A percentile compares a stretch with the other conserved stretches of the same genome.
These are phyloP conservation scores for Plenodomus tracheiphilus DNA, from an alignment of 2,329 filamentous ascomycete genomes.

Conservation along the genomic window DNA sequence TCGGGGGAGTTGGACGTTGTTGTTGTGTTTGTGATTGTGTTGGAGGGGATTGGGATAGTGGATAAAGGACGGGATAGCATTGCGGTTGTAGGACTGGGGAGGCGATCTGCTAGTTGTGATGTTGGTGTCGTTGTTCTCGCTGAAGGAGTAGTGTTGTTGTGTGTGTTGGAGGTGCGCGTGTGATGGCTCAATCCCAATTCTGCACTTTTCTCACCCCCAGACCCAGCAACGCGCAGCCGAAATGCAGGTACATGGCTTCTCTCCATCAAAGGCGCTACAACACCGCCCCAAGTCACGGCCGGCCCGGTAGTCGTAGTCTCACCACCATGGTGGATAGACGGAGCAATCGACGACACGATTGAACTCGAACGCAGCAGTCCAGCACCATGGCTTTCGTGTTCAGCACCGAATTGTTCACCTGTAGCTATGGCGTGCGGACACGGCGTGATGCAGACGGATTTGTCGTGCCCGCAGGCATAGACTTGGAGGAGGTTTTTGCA, in stretches of 20 bases:
- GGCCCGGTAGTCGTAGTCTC: background rate
- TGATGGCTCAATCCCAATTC: no score
- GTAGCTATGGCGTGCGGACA: slow-evolving; percentile 20
- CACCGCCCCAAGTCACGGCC: background rate
- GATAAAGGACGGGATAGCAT: background rate
- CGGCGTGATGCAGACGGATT: slow-evolving; percentile 31
- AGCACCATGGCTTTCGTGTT: no score
- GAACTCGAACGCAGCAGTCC: slow-evolving; percentile 11
- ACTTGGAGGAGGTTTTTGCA: slow-evolving; percentile 31
- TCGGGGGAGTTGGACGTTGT: background rate
- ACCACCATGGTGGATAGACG: background rate
- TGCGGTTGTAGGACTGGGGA: background rate
- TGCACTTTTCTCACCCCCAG: no score
- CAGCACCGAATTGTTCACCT: background rate
- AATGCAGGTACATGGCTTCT: background rate
- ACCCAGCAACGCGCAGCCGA: no score
- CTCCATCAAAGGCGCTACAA: background rate
- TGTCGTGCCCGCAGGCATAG: slow-evolving; percentile 30
- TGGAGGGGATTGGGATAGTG: background rate
- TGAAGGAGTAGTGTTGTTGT: no score
- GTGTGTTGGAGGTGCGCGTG: no score
- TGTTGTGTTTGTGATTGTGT: background rate
- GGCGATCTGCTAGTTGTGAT: no score
- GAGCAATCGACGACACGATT: slow-evolving; percentile 6
- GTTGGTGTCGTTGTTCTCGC: no score